Base-by-base conservation (phyloP, 2,329 filamentous ascomycete genomes). In the Bisporella sp. region DNA sequence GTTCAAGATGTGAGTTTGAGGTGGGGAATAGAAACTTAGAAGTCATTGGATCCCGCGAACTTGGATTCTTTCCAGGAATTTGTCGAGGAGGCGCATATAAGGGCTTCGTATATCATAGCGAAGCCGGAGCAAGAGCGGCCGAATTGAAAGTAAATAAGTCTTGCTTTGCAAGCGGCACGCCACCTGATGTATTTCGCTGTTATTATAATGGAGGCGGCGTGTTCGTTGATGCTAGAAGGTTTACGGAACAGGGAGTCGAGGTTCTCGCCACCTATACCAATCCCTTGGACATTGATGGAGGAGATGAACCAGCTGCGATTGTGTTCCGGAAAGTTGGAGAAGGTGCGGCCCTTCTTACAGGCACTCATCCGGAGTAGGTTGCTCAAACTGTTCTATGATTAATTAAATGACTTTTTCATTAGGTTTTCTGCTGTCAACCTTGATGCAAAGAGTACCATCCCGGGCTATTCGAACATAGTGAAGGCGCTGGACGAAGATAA, bases 181-280 rank as follows among this genome's bases (percentile, higher is more conserved):
- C 85, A 1, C 78, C 84, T 0, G 76, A 81, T 1, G 72, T 74
- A 1, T 88, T 95, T 53, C 73, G 76, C 48, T 84, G 82, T 11
- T 99, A 99, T 65, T 96, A 92, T 67, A 99, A 99, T 60, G 93
- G 93, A 1, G 93, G 93, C 1, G 91, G 93, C 4, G 82, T 95
- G 1, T 99, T 97, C 70, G 88, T 96, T 1, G 85, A 93, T 68
- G 85, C 87, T 1, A 75, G 77, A 3, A 79, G 76, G 42, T 73
- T 81, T 50, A 71, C 73, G 49, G 75, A 78, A 31, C 71, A 76
- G 55, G 86, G 85, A 1, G 81, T 96, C 0, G 82, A 96, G 67
- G 77, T 96, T 5, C 72, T 99, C 29, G 93, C 92, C 1, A 86
- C 77, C 52, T 99, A 93, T 64, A 76, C 76, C 0, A 85, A 89